Evolutionary conservation across 768 basidiomycete species (phyloP), one percentile per base, ranked within the genome.

Genomic region (Pluteus cervinus): DNA sequence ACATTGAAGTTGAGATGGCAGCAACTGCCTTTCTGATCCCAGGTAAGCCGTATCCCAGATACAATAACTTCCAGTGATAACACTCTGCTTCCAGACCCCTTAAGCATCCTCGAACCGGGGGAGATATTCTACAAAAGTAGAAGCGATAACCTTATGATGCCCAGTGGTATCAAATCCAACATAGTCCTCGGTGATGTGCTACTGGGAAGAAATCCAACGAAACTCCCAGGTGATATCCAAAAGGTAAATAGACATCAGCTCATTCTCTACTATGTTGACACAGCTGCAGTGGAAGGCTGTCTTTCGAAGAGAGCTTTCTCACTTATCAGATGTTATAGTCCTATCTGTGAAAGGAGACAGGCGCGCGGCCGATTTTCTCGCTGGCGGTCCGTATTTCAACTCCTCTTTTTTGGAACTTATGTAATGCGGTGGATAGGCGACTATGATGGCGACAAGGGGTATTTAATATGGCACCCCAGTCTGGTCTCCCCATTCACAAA

Each of bases 181-280:
- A 61, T 71, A 10, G 48, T 79, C 2, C 32, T 70, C 11, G 80
- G 81, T 0, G 71, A 77, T 45, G 74, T 81, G 7, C 52, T 86
- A 43, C 57, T 84, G 8, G 76, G 76, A n/a, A 2, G 60, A 80
- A 16, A 78, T 52, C 82, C 82, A n/a, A 84, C 81, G 55, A 82
- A 81, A 44, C 14, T 55, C 82, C 1, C 79, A 81, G 1, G 72
- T 0, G 82, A 86, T 52, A 64, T 74, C 0, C 76, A 76, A 46
- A 82, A 79, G 62, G 79, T 78, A 44, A 16, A 57, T 24, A 36
- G 18, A 14, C 28, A 17, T n/a, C n/a, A n/a, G n/a, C n/a, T n/a
- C n/a, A n/a, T n/a, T n/a, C n/a, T n/a, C n/a, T n/a, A n/a, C n/a
- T n/a, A n/a, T n/a, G n/a, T n/a, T n/a, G n/a, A n/a, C n/a, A n/a